These are phyloP conservation scores for Alternaria sp. DNA, from an alignment of 2,329 filamentous ascomycete genomes.

Conservation along the genomic window DNA sequence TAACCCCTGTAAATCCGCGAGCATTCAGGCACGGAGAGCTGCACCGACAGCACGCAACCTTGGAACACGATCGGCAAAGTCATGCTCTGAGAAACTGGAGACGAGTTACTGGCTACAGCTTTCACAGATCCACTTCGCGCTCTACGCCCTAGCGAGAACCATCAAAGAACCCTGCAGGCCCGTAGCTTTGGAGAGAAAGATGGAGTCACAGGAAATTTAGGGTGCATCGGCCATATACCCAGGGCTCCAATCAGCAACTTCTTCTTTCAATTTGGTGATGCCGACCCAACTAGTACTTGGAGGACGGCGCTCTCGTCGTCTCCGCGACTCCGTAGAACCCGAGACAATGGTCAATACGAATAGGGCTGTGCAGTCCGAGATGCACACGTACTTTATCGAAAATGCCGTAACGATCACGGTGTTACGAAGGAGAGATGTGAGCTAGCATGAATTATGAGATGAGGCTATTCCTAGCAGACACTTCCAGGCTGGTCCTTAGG, in stretches of 20 bases:
- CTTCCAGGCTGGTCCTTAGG: background rate
- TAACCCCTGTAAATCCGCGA: background rate
- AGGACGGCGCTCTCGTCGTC: background rate
- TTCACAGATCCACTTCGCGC: background rate
- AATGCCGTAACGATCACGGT: background rate
- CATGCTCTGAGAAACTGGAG: background rate
- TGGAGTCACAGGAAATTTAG: background rate
- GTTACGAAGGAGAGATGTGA: background rate
- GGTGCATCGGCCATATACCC: background rate
- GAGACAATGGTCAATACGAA: background rate
- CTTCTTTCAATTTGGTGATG: background rate
- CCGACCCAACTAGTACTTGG: background rate
- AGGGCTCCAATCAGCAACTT: background rate
- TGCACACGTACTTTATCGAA: background rate
- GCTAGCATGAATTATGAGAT: background rate
- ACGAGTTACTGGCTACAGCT: background rate
- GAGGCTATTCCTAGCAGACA: background rate
- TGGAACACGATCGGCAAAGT: background rate
- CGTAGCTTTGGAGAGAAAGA: background rate
- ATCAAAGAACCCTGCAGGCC: background rate
- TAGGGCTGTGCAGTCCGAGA: background rate
- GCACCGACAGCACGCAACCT: background rate
- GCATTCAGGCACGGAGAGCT: background rate
- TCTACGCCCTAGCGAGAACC: background rate
- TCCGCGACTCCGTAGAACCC: background rate